Evolutionary conservation across 2,329 filamentous ascomycete genomes (phyloP).

Genomic region (Cercospora zeina): DNA sequence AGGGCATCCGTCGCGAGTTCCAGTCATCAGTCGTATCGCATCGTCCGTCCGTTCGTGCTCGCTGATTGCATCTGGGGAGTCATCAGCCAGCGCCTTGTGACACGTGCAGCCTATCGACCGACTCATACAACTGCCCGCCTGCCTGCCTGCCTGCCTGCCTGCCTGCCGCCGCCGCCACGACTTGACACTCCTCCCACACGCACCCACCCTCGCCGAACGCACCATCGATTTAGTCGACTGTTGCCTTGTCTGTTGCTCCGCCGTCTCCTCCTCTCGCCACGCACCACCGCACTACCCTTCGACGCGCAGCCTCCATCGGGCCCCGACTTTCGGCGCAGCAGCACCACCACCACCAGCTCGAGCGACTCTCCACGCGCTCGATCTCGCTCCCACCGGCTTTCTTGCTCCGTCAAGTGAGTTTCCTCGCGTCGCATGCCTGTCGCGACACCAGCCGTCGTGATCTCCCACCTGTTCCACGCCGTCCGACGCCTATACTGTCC

Average conservation of each 20-base stretch:
- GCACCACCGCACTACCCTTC: neutral
- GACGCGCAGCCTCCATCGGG: slow-evolving; percentile 13
- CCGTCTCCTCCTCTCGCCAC: neutral
- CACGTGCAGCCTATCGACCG: neutral
- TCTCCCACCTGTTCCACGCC: slow-evolving; percentile 16
- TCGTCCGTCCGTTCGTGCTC: too few species aligned
- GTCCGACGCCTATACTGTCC: slow-evolving; percentile 14
- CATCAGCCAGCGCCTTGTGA: neutral
- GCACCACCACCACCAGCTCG: slow-evolving; percentile 8
- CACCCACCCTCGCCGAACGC: neutral
- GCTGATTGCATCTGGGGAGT: too few species aligned
- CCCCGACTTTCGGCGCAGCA: slow-evolving; percentile 16
- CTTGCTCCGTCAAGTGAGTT: slow-evolving; percentile 41
- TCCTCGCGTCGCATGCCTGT: slow-evolving; percentile 27
- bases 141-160: neutral
- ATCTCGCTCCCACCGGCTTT: slow-evolving; percentile 32
- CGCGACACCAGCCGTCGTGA: slow-evolving; percentile 13
- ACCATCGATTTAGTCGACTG: neutral
- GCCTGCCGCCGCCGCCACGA: neutral
- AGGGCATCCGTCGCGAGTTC: too few species aligned
- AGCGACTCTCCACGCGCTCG: slow-evolving; percentile 25
- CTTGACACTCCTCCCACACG: neutral
- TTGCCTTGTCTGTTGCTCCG: neutral
- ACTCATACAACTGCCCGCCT: neutral
- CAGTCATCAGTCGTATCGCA: too few species aligned